These are phyloP conservation scores for Rhodotorula sp. DNA, from an alignment of 1,284 basidiomycete genomes.

Conservation along the genomic window DNA sequence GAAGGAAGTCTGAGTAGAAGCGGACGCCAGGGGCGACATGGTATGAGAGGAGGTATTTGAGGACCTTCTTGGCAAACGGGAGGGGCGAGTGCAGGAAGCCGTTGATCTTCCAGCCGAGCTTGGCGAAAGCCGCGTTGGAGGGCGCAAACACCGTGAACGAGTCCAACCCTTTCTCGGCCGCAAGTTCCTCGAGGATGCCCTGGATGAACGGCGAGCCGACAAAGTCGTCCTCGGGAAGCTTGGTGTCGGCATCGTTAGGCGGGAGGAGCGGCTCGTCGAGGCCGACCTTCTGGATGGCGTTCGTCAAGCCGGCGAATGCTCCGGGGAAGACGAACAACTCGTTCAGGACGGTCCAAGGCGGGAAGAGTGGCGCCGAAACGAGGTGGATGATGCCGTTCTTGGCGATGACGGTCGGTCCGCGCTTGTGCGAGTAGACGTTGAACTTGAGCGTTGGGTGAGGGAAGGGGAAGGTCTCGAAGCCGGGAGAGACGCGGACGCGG, in stretches of 20 bases:
- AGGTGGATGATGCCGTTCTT: conserved; percentile 43
- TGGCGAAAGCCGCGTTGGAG: conserved; percentile 37
- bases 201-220: conserved; percentile 14
- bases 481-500: conserved; percentile 33
- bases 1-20: conserved; percentile 43
- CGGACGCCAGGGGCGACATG: conserved; percentile 44
- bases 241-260: neutral
- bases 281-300: conserved; percentile 43
- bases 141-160: conserved; percentile 43
- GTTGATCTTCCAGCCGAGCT: conserved; percentile 6
- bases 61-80: conserved; percentile 34
- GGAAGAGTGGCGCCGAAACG: conserved; percentile 40
- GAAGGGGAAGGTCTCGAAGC: conserved; percentile 27
- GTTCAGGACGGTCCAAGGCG: conserved; percentile 44
- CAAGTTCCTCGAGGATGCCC: conserved; percentile 34
- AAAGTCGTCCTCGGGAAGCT: conserved; percentile 11
- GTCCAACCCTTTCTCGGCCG: conserved; percentile 27
- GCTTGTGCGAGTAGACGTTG: conserved; percentile 28
- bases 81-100: conserved; percentile 46
- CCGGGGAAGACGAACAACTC: conserved; percentile 43
- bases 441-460: conserved; percentile 35
- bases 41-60: conserved; percentile 43
- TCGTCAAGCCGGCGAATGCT: conserved; percentile 43
- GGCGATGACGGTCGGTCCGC: conserved; percentile 42
- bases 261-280: conserved; percentile 37